Conservation (phyloP, 768 basidiomycete genomes). For the Pisolithus sp. region DNA sequence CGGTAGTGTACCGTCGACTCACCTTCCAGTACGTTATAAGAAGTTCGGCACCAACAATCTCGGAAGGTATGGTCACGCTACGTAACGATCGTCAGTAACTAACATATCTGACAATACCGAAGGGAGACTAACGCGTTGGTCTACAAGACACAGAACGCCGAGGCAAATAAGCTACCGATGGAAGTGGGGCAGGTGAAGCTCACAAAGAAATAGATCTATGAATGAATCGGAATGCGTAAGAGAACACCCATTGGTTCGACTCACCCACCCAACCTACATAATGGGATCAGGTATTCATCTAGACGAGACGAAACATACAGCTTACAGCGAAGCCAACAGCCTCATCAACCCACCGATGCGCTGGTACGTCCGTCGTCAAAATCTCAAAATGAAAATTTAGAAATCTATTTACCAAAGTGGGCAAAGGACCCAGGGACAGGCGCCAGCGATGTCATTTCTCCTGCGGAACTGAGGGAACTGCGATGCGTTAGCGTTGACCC, state of each 20-base stretch:
- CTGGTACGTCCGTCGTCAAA: conserved; percentile 18
- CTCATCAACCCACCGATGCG: conserved; percentile 52
- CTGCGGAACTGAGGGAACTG: conserved; percentile 60
- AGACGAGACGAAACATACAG: conserved; percentile 7
- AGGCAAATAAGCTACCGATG: conserved; percentile 7
- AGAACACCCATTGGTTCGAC: conserved; percentile 9
- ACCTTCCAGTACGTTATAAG: conserved; percentile 70
- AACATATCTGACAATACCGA: neutral
- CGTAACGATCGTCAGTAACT: neutral
- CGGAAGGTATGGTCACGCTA: conserved; percentile 59
- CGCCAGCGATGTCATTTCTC: conserved; percentile 74
- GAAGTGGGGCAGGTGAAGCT: conserved; percentile 21
- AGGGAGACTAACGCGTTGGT: conserved; percentile 7
- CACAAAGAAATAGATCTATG: conserved; percentile 49
- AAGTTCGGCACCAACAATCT: conserved; percentile 66
- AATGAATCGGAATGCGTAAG: neutral
- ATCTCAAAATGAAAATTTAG: neutral
- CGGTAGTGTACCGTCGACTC: conserved; percentile 8
- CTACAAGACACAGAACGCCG: conserved; percentile 13
- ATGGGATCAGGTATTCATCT: neutral
- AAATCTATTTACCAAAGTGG: conserved; percentile 48
- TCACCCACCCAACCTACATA: conserved; percentile 25
- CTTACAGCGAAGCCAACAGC: conserved; percentile 56
- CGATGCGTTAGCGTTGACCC: neutral
- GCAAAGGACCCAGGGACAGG: conserved; percentile 77